phyloP scores from a whole-genome alignment of 2,329 filamentous ascomycete genomes.

The Xylaria sp. region DNA sequence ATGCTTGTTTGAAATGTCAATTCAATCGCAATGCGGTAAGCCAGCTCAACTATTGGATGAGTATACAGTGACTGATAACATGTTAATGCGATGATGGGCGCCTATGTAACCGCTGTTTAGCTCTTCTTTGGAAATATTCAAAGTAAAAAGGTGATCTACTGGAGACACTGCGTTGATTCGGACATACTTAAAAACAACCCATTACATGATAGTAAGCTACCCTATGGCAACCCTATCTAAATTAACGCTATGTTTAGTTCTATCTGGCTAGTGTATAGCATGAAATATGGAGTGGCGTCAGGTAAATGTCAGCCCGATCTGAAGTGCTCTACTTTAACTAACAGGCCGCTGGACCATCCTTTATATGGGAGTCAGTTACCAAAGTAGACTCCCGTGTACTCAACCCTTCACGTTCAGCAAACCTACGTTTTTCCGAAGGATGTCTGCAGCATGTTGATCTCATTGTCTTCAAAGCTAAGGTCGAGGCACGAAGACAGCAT shows the following conservation, averaged over 20 bases:
- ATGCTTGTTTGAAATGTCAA: not conserved
- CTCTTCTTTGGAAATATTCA: not conserved
- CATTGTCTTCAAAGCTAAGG: not conserved
- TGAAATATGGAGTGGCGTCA: not conserved
- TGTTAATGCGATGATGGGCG: not conserved
- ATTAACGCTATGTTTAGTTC: not conserved
- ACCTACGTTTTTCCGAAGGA: not conserved
- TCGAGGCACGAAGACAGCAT: not conserved
- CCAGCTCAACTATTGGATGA: too few species aligned
- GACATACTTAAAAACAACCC: conserved; percentile 9
- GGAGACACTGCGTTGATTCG: conserved; percentile 5
- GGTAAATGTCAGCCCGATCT: not conserved
- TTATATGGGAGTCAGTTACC: not conserved
- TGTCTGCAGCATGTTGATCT: too few species aligned
- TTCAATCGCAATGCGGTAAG: not conserved
- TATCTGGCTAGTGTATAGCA: not conserved
- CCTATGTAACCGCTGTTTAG: not conserved
- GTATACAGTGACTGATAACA: not conserved
- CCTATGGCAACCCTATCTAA: too few species aligned
- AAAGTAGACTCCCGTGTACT: too few species aligned
- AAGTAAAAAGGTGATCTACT: not conserved
- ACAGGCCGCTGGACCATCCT: not conserved
- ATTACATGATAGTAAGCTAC: not conserved
- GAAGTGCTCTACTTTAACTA: not conserved
- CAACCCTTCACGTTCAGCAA: not conserved